phyloP scores from a whole-genome alignment of 805 yeast genomes.

The Wickerhamiella kazuoi region DNA sequence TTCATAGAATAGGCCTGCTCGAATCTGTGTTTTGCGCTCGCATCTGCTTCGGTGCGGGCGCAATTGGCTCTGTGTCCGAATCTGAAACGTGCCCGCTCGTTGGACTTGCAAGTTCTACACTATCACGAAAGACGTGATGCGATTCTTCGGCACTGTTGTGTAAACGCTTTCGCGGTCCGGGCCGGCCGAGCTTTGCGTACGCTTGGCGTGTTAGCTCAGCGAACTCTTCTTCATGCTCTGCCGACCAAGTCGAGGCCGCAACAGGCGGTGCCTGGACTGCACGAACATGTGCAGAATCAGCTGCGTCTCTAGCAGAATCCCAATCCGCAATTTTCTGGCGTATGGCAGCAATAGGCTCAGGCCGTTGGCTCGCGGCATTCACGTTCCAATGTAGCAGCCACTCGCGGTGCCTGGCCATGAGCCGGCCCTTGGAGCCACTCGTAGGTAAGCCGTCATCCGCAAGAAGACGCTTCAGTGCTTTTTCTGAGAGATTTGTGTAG shows the following conservation, averaged over 20 bases:
- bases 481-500: conserved; percentile 37
- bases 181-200: neutral
- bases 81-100: too few species aligned
- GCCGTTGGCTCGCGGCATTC: conserved; percentile 54
- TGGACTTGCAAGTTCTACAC: too few species aligned
- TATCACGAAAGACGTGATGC: too few species aligned
- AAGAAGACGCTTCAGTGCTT: conserved; percentile 46
- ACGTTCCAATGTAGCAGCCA: conserved; percentile 67
- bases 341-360: conserved; percentile 39
- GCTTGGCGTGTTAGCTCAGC: conserved; percentile 11
- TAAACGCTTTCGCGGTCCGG: conserved; percentile 1
- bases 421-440: conserved; percentile 41
- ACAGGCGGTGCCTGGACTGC: neutral
- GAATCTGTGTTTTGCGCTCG: too few species aligned
- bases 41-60: too few species aligned
- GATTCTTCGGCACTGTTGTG: too few species aligned
- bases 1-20: too few species aligned
- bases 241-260: conserved; percentile 12
- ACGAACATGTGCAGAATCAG: neutral
- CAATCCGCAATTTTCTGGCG: conserved; percentile 32
- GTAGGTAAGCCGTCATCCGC: conserved; percentile 36
- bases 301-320: conserved; percentile 8
- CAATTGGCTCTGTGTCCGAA: too few species aligned
- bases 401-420: conserved; percentile 60
- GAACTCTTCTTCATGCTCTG: conserved; percentile 13